Conservation (phyloP, 306 rosid species). For the Lathyrus sativus region DNA sequence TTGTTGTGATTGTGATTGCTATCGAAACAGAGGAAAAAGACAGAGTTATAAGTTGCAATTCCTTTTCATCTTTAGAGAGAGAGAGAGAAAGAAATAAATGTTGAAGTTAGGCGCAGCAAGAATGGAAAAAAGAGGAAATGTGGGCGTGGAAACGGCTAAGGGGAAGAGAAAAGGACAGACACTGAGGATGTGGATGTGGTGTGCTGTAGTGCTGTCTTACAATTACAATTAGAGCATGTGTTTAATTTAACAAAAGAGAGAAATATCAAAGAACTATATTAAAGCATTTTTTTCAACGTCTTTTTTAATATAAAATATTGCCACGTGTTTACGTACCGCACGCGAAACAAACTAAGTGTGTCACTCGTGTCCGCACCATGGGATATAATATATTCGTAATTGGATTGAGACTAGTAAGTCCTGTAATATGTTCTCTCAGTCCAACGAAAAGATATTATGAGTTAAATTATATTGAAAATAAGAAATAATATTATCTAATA, state of each 20-base stretch:
- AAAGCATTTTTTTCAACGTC: not conserved
- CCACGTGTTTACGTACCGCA: not conserved
- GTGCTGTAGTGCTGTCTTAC: not conserved
- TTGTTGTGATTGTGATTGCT: constrained; percentile 9
- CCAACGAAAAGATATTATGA: too few species aligned
- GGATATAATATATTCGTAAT: not conserved
- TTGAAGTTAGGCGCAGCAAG: not conserved
- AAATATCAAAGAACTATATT: too few species aligned
- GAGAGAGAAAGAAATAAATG: too few species aligned
- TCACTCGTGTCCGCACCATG: constrained; percentile 6
- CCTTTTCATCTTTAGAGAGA: constrained; percentile 40
- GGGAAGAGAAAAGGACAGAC: not conserved
- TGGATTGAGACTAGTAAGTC: too few species aligned
- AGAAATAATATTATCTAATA: too few species aligned
- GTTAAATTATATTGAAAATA: too few species aligned
- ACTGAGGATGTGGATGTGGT: not conserved
- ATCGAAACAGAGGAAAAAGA: constrained; percentile 52
- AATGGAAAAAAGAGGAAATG: not conserved
- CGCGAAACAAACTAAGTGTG: not conserved
- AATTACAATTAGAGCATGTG: too few species aligned
- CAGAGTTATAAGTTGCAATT: constrained; percentile 72
- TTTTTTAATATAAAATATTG: not conserved
- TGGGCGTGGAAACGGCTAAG: too few species aligned
- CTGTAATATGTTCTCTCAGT: too few species aligned
- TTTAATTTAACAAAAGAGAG: too few species aligned